Evolutionary conservation across 805 yeast species (phyloP).

Genomic region (Myxozyma geophila): DNA sequence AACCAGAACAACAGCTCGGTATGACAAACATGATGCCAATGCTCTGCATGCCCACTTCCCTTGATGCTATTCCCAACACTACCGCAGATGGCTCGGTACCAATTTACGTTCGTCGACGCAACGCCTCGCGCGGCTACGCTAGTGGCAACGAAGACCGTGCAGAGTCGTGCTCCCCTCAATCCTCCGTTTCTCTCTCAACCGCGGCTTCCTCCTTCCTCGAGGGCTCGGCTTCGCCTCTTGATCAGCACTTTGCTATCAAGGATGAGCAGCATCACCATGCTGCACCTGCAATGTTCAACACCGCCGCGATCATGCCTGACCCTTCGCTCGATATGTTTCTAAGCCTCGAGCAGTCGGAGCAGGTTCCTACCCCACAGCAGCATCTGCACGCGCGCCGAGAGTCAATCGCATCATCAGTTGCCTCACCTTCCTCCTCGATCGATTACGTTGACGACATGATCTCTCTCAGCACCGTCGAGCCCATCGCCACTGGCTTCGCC

Average conservation of each 20-base stretch:
- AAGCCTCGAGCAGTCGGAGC: neutral
- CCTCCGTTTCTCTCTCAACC: slow-evolving; percentile 12
- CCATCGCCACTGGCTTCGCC: no score
- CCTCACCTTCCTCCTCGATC: no score
- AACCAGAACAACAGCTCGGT: neutral
- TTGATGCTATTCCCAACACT: neutral
- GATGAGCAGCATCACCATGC: neutral
- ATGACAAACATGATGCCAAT: neutral
- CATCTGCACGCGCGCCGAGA: neutral
- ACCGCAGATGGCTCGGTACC: neutral
- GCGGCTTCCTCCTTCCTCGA: slow-evolving; percentile 10
- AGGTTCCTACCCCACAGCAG: neutral
- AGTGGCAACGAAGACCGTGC: neutral
- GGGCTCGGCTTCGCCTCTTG: slow-evolving; percentile 11
- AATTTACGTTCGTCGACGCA: slow-evolving; percentile 13
- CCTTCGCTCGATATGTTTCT: slow-evolving; percentile 5
- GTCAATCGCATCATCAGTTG: no score
- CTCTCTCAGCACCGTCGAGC: neutral
- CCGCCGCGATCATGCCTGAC: neutral
- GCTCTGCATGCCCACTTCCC: slow-evolving; percentile 1
- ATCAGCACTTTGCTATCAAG: slow-evolving; percentile 1
- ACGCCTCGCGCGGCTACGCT: slow-evolving; percentile 5
- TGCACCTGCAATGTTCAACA: neutral
- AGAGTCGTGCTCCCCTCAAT: slow-evolving; percentile 16
- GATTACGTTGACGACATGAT: neutral